Conservation (phyloP, 2,329 filamentous ascomycete genomes). For the Aspergillus novoparasiticus region DNA sequence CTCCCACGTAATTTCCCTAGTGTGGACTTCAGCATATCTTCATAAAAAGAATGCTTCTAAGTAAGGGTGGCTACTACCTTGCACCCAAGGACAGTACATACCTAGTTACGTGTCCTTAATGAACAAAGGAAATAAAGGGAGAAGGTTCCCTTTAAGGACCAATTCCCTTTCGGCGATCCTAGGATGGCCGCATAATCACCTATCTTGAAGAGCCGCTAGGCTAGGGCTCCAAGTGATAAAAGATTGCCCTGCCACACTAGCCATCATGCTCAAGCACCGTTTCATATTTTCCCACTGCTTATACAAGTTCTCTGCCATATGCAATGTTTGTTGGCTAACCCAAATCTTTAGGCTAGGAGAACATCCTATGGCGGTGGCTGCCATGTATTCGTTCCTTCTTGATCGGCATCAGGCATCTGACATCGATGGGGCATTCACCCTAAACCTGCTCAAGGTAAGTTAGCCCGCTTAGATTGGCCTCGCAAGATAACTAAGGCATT, state of each 20-base stretch:
- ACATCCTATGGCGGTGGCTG: conserved; percentile 50
- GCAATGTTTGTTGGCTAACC: conserved; percentile 28
- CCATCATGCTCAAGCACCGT: neutral
- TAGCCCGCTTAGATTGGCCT: neutral
- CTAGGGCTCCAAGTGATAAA: neutral
- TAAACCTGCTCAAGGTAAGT: conserved; percentile 50
- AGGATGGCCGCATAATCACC: conserved; percentile 9
- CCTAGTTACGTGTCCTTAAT: conserved; percentile 12
- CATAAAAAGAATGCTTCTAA: conserved; percentile 31
- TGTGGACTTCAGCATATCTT: conserved; percentile 28
- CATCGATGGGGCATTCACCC: conserved; percentile 47
- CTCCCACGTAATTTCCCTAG: conserved; percentile 38
- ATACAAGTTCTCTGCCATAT: neutral
- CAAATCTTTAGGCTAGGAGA: conserved; percentile 48
- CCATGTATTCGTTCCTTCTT: conserved; percentile 51
- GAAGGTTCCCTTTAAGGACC: neutral
- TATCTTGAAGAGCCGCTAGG: conserved; percentile 5
- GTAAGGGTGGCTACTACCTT: conserved; percentile 27
- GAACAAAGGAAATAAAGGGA: conserved; percentile 5
- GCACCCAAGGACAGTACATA: conserved; percentile 12
- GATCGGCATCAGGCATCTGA: conserved; percentile 53
- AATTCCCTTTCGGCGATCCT: neutral
- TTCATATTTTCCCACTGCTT: neutral
- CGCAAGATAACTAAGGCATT: conserved; percentile 24
- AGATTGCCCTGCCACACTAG: neutral